Conservation (phyloP, 352 stramenopile species). For the Lagenidium sp. region DNA sequence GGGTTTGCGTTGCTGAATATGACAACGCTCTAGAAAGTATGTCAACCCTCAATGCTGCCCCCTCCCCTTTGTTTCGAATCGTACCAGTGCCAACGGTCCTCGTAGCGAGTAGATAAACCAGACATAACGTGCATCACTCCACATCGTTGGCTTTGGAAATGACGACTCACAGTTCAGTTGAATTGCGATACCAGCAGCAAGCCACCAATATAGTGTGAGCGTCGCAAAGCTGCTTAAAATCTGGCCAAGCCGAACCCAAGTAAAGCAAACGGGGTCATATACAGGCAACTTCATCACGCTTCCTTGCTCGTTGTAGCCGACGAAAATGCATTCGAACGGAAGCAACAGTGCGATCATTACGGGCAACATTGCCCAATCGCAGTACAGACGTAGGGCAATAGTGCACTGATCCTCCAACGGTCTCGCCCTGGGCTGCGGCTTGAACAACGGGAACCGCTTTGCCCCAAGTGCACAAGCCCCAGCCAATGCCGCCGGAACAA, state of each 20-base stretch:
- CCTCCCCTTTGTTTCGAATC: not conserved
- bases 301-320: slow-evolving; percentile 21
- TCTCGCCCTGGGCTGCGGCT: slow-evolving; percentile 34
- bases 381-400: slow-evolving; percentile 38
- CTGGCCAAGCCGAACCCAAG: slow-evolving; percentile 19
- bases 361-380: slow-evolving; percentile 34
- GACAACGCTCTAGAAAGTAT: not conserved
- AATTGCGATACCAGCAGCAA: slow-evolving; percentile 24
- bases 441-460: slow-evolving; percentile 57
- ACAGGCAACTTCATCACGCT: slow-evolving; percentile 12
- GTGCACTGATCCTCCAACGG: slow-evolving; percentile 40
- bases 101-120: slow-evolving; percentile 24
- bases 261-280: slow-evolving; percentile 27
- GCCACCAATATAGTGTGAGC: slow-evolving; percentile 21
- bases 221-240: slow-evolving; percentile 14
- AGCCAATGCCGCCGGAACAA: slow-evolving; percentile 25
- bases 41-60: too few species aligned
- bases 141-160: slow-evolving; percentile 33
- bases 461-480: slow-evolving; percentile 21
- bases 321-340: slow-evolving; percentile 42
- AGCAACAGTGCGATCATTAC: slow-evolving; percentile 43
- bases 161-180: slow-evolving; percentile 60
- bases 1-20: not conserved
- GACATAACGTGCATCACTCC: slow-evolving; percentile 47
- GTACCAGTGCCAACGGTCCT: slow-evolving; percentile 38